phyloP scores from a whole-genome alignment of 1,284 basidiomycete species.

The Malassezia equina region DNA sequence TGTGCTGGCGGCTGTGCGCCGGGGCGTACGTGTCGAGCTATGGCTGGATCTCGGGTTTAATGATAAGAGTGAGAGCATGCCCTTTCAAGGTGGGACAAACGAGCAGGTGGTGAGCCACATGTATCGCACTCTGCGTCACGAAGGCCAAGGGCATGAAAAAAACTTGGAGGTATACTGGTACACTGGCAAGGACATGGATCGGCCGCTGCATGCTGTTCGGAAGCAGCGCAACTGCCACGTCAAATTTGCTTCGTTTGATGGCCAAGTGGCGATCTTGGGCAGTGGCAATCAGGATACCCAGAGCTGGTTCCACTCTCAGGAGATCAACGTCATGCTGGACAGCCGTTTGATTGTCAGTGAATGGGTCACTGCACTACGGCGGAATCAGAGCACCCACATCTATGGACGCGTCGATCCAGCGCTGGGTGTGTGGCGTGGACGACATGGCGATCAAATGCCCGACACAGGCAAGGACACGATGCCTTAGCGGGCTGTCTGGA shows the following conservation, averaged over 20 bases:
- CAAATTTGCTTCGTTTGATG: conserved; percentile 66
- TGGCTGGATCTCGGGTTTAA: conserved; percentile 50
- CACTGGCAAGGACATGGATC: conserved; percentile 60
- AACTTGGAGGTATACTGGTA: conserved; percentile 60
- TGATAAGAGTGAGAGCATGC: conserved; percentile 58
- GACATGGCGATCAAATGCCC: conserved; percentile 38
- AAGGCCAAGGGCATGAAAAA: conserved; percentile 49
- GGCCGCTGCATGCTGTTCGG: conserved; percentile 61
- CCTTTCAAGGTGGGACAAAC: conserved; percentile 70
- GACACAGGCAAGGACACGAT: conserved; percentile 26
- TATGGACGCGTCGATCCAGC: conserved; percentile 57
- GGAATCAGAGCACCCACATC: conserved; percentile 63
- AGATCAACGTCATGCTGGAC: conserved; percentile 68
- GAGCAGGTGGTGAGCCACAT: conserved; percentile 62
- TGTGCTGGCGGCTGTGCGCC: conserved; percentile 57
- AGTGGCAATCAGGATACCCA: conserved; percentile 58
- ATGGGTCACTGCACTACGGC: conserved; percentile 58
- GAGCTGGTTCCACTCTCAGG: conserved; percentile 68
- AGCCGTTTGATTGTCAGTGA: conserved; percentile 56
- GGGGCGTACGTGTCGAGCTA: conserved; percentile 57
- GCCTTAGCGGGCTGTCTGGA: not conserved
- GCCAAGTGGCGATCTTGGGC: conserved; percentile 61
- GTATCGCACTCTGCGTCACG: conserved; percentile 50
- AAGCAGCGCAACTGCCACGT: conserved; percentile 64
- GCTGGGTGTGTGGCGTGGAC: conserved; percentile 63